Conservation (phyloP, 2,329 filamentous ascomycete genomes). For the Pseudomassariella vexata region DNA sequence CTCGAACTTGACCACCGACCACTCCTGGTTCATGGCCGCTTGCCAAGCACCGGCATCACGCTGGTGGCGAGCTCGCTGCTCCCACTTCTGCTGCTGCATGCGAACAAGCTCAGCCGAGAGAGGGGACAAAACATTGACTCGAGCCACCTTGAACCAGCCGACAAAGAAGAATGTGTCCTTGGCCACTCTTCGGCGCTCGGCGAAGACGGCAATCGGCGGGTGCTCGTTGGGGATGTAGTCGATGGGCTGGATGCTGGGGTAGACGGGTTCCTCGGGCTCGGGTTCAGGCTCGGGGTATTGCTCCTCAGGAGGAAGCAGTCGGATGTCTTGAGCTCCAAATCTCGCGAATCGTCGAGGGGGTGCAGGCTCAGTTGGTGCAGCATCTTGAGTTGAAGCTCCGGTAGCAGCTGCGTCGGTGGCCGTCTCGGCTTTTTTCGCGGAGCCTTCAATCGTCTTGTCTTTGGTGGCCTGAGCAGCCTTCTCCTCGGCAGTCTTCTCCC, state of each 20-base stretch:
- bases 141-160: slow-evolving; percentile 19
- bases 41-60: slow-evolving; percentile 11
- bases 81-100: slow-evolving; percentile 21
- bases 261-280: not conserved
- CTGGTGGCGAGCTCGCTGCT: slow-evolving; percentile 12
- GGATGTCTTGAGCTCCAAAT: too few species aligned
- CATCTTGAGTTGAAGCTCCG: too few species aligned
- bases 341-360: too few species aligned
- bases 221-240: slow-evolving; percentile 14
- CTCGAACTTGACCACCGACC: slow-evolving; percentile 21
- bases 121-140: slow-evolving; percentile 18
- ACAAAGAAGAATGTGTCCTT: slow-evolving; percentile 13
- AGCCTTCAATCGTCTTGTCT: too few species aligned
- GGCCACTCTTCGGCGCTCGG: slow-evolving; percentile 6
- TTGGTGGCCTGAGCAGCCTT: too few species aligned
- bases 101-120: slow-evolving; percentile 16
- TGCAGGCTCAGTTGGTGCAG: too few species aligned
- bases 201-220: slow-evolving; percentile 17
- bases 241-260: slow-evolving; percentile 16
- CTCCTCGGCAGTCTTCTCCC: too few species aligned
- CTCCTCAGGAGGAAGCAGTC: too few species aligned
- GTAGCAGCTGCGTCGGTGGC: too few species aligned
- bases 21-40: slow-evolving; percentile 10
- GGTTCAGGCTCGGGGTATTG: too few species aligned
- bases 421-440: too few species aligned